These are phyloP conservation scores for Pythium plurisporium DNA, from an alignment of 352 stramenopile species.

Conservation along the genomic window DNA sequence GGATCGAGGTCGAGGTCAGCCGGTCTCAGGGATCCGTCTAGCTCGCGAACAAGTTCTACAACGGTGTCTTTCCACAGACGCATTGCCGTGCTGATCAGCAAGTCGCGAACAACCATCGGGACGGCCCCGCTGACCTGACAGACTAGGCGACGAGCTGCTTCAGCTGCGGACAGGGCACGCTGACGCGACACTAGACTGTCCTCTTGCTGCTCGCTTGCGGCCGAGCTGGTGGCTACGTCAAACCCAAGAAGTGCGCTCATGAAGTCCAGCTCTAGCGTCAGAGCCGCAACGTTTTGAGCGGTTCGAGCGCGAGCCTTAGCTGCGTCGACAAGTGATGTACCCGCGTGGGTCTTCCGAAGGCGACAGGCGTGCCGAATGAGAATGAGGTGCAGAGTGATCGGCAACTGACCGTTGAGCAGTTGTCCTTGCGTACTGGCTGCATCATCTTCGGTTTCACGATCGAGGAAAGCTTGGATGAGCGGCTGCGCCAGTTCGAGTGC, in stretches of 20 bases:
- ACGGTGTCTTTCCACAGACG: slow-evolving; percentile 33
- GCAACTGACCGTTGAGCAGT: neutral
- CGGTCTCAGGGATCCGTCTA: slow-evolving; percentile 23
- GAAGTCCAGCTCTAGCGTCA: slow-evolving; percentile 2
- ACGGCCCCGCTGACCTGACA: neutral
- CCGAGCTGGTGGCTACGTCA: no score
- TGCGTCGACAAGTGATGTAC: neutral
- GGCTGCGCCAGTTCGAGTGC: slow-evolving; percentile 33
- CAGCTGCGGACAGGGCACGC: neutral
- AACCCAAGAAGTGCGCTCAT: slow-evolving; percentile 1
- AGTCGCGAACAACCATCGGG: neutral
- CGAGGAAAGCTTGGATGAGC: slow-evolving; percentile 16
- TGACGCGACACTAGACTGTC: neutral
- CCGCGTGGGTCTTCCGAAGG: neutral
- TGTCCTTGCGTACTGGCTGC: neutral
- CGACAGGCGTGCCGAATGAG: slow-evolving; percentile 4
- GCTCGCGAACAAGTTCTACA: slow-evolving; percentile 24
- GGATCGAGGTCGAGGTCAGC: neutral
- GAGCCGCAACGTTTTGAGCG: neutral
- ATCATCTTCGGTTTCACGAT: neutral
- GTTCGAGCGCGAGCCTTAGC: neutral
- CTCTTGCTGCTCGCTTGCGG: no score
- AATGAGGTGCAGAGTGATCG: neutral
- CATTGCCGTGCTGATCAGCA: neutral
- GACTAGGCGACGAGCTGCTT: neutral